Evolutionary conservation across 1,139 yeast species (phyloP).

Genomic region (Yamadazyma atmosphaerica): DNA sequence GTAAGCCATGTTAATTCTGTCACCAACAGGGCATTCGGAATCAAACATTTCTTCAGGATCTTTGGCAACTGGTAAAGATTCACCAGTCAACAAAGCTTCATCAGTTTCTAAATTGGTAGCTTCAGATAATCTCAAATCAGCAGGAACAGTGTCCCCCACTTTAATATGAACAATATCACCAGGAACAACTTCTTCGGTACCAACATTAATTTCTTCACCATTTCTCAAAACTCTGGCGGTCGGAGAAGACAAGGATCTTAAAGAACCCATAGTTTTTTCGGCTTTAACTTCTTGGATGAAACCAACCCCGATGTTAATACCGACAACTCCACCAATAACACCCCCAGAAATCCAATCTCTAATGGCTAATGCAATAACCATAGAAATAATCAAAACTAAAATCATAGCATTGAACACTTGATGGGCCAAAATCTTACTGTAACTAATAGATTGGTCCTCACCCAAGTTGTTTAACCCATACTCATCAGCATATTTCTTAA

Average conservation of each 20-base stretch:
- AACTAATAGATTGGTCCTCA: slow-evolving; percentile 58
- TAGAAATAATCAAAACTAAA: slow-evolving; percentile 70
- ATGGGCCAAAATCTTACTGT: slow-evolving; percentile 57
- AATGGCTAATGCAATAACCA: slow-evolving; percentile 77
- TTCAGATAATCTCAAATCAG: slow-evolving; percentile 65
- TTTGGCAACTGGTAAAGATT: slow-evolving; percentile 71
- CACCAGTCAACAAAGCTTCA: slow-evolving; percentile 81
- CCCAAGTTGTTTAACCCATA: slow-evolving; percentile 67
- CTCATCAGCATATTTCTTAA: slow-evolving; percentile 18
- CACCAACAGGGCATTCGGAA: slow-evolving; percentile 64
- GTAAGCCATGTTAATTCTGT: slow-evolving; percentile 71
- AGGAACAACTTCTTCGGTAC: slow-evolving; percentile 72
- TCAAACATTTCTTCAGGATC: slow-evolving; percentile 45
- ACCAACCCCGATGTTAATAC: slow-evolving; percentile 68
- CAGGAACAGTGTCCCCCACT: slow-evolving; percentile 82
- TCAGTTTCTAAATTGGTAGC: slow-evolving; percentile 74
- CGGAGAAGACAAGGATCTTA: slow-evolving; percentile 68
- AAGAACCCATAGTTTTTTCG: slow-evolving; percentile 79
- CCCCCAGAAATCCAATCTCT: slow-evolving; percentile 84
- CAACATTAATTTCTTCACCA: slow-evolving; percentile 58
- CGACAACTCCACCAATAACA: slow-evolving; percentile 71
- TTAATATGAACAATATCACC: slow-evolving; percentile 69
- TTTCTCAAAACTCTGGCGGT: slow-evolving; percentile 68
- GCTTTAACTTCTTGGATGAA: slow-evolving; percentile 72
- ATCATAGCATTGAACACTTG: slow-evolving; percentile 84